These are phyloP conservation scores for Collybiopsis confluens DNA, from an alignment of 768 basidiomycete species.

Conservation along the genomic window DNA sequence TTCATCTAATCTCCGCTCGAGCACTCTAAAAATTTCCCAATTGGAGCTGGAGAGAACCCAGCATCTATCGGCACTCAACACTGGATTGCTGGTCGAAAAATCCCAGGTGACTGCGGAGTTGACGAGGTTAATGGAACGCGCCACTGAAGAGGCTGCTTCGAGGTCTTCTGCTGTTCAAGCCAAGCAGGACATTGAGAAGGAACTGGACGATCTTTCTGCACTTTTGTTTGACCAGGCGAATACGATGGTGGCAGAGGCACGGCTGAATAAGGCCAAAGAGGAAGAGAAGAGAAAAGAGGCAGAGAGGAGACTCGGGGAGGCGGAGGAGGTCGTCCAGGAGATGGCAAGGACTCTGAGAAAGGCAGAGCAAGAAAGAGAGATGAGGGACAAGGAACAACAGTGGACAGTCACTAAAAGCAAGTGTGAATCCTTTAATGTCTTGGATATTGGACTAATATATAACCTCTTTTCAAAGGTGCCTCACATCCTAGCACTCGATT, in stretches of 20 bases:
- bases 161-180: conserved; percentile 89
- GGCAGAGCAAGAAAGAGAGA: conserved; percentile 52
- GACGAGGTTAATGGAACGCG: conserved; percentile 87
- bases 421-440: too few species aligned
- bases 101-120: conserved; percentile 88
- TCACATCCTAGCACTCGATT: conserved; percentile 37
- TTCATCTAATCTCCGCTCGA: conserved; percentile 51
- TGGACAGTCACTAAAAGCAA: conserved; percentile 60
- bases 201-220: conserved; percentile 92
- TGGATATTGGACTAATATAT: too few species aligned
- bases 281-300: conserved; percentile 74
- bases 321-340: conserved; percentile 78
- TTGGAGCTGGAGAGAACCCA: conserved; percentile 83
- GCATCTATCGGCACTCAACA: conserved; percentile 87
- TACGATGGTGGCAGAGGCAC: conserved; percentile 95
- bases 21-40: conserved; percentile 65
- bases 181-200: conserved; percentile 80
- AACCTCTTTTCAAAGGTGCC: conserved; percentile 21
- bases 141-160: conserved; percentile 91
- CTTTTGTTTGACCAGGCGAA: conserved; percentile 90
- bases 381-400: conserved; percentile 53
- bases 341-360: conserved; percentile 77
- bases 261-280: conserved; percentile 59
- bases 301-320: conserved; percentile 72
- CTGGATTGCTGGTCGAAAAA: conserved; percentile 89